A percentile compares a stretch with the other conserved stretches of the same genome.
phyloP scores from a whole-genome alignment of 805 yeast genomes.

The Lipomyces starkeyi region DNA sequence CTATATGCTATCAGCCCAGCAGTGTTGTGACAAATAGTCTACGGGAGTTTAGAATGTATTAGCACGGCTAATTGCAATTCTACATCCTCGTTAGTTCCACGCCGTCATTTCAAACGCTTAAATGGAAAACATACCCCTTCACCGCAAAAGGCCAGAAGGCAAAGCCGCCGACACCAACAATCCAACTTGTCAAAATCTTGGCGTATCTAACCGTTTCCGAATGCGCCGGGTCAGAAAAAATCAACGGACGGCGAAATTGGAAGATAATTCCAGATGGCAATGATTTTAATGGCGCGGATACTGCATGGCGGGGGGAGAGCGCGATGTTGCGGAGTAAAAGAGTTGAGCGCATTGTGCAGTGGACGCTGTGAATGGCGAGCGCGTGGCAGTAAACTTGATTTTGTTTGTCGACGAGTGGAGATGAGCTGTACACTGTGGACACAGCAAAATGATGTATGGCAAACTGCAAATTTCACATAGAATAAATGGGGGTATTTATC shows the following conservation, averaged over 20 bases:
- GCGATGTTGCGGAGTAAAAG: background rate
- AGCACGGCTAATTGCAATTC: background rate
- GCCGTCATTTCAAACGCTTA: background rate
- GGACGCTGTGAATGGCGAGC: background rate
- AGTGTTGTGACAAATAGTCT: background rate
- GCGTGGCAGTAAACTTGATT: background rate
- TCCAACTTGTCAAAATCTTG: background rate
- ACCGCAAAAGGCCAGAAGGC: background rate
- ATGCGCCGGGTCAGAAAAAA: background rate
- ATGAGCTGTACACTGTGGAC: background rate
- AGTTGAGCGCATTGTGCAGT: background rate
- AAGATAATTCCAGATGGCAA: background rate
- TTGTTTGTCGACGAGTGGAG: background rate
- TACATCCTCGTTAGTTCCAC: background rate
- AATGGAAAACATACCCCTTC: background rate
- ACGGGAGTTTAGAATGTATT: background rate
- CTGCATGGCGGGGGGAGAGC: background rate
- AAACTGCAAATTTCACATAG: too few species aligned
- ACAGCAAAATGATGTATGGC: background rate
- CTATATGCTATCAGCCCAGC: background rate
- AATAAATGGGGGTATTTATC: too few species aligned
- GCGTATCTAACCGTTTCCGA: background rate
- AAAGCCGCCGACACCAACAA: background rate
- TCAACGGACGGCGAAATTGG: background rate
- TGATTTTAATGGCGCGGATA: background rate